Base-by-base conservation (phyloP, 1,284 basidiomycete genomes). In the Tranzscheliella williamsii region DNA sequence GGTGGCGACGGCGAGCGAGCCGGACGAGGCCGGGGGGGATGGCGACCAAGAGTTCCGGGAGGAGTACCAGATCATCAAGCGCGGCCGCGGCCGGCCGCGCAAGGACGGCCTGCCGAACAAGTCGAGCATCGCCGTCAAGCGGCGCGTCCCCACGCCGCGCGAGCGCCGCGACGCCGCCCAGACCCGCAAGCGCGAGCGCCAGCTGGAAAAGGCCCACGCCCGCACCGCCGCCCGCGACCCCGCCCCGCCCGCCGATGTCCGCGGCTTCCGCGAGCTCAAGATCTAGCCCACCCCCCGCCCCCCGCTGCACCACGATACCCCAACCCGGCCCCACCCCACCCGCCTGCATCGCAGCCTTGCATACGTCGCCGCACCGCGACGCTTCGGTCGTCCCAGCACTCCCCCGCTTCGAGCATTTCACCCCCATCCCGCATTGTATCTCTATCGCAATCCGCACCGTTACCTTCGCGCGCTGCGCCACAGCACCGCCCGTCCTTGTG, bases 261-360 rank as follows among this genome's bases (percentile, higher is more conserved):
- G 58, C 37, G 66, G 66, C 15, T 69, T 69, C 39, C 50, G 57
- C 39, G 66, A 69, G 48, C 66, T 69, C 32, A 69, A 69, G 38
- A 69, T 69, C 29, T 69, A 34, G 58, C n/a, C 35, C n/a, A n/a
- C n/a, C n/a, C n/a, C n/a, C n/a, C n/a, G n/a, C n/a, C n/a, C n/a
- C n/a, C n/a, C n/a, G n/a, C n/a, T n/a, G n/a, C n/a, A n/a, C n/a
- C n/a, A n/a, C n/a, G n/a, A n/a, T n/a, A n/a, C n/a, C n/a, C n/a
- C n/a, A n/a, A n/a, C n/a, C n/a, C n/a, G n/a, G n/a, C n/a, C n/a
- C n/a, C n/a, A n/a, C n/a, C n/a, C n/a, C n/a, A n/a, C n/a, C n/a
- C n/a, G n/a, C n/a, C n/a, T n/a, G n/a, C n/a, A n/a, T n/a, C n/a
- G n/a, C n/a, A n/a, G n/a, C n/a, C n/a, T n/a, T n/a, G n/a, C n/a